Conservation (phyloP, 495 filamentous ascomycete species). For the Neurospora sp. region DNA sequence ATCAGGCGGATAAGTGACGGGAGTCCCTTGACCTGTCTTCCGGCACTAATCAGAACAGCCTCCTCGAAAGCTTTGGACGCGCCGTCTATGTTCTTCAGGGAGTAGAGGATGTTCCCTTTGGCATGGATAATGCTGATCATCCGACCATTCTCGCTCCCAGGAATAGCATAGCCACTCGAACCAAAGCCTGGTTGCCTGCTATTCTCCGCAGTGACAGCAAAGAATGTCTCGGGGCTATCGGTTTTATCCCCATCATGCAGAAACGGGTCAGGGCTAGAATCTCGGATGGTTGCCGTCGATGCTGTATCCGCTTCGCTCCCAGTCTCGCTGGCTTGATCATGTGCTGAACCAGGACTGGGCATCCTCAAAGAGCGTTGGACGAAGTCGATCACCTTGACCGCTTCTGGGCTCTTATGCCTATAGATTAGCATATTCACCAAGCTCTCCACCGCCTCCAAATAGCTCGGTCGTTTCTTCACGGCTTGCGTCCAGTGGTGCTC, state of each 20-base stretch:
- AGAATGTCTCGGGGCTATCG: slow-evolving; percentile 14
- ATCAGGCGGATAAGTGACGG: slow-evolving; percentile 73
- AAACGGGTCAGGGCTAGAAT: slow-evolving; percentile 12
- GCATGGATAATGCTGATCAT: slow-evolving; percentile 89
- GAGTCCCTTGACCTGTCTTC: slow-evolving; percentile 60
- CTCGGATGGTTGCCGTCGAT: slow-evolving; percentile 9
- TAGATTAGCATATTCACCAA: slow-evolving; percentile 80
- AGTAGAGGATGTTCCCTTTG: slow-evolving; percentile 97
- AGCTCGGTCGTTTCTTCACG: slow-evolving; percentile 74
- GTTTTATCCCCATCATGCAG: slow-evolving; percentile 13
- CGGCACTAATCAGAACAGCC: slow-evolving; percentile 81
- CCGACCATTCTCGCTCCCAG: slow-evolving; percentile 83
- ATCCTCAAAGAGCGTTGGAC: slow-evolving; percentile 69
- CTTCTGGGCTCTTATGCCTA: slow-evolving; percentile 72
- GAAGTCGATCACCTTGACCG: slow-evolving; percentile 79
- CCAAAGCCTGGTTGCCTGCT: slow-evolving; percentile 55
- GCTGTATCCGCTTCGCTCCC: slow-evolving; percentile 14
- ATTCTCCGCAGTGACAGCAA: slow-evolving; percentile 34
- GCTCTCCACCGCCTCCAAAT: slow-evolving; percentile 95
- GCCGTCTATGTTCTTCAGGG: slow-evolving; percentile 70
- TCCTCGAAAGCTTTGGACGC: slow-evolving; percentile 92
- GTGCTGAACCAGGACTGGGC: slow-evolving; percentile 5
- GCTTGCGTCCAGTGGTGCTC: slow-evolving; percentile 78
- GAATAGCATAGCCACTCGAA: slow-evolving; percentile 76
- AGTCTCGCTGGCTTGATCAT: slow-evolving; percentile 10